These are phyloP conservation scores for Drosera capensis DNA, from an alignment of 148 eudicot genomes.

Conservation along the genomic window DNA sequence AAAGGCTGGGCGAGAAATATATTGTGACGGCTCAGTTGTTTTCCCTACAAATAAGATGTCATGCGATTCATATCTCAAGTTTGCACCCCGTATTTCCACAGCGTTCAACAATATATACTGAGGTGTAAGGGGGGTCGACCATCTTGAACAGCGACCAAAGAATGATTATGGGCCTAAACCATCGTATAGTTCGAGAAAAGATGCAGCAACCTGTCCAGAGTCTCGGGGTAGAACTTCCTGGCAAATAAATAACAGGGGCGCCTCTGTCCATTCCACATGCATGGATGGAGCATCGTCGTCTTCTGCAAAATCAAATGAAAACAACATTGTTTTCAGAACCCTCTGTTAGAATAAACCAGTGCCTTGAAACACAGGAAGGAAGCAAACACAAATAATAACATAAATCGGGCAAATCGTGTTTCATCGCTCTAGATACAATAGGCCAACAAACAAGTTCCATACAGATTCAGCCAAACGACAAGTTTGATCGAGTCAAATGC, in stretches of 20 bases:
- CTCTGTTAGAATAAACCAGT: background rate
- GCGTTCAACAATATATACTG: too few relatives aligned
- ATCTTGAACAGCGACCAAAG: slow-evolving; percentile 13
- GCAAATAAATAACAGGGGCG: slow-evolving; percentile 34
- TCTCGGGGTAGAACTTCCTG: slow-evolving; percentile 32
- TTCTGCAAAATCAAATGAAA: slow-evolving; percentile 11
- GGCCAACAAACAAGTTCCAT: too few relatives aligned
- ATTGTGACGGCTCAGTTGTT: too few relatives aligned
- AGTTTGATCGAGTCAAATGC: too few relatives aligned
- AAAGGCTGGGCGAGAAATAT: too few relatives aligned
- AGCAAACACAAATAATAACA: background rate
- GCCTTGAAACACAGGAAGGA: background rate
- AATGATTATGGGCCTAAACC: slow-evolving; percentile 17
- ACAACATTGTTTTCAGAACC: background rate
- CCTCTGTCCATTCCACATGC: slow-evolving; percentile 32
- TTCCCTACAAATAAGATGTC: too few relatives aligned
- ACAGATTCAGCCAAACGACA: too few relatives aligned
- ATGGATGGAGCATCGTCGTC: slow-evolving; percentile 12
- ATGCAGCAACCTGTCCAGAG: slow-evolving; percentile 17
- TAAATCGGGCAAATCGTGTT: background rate
- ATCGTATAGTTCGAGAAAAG: slow-evolving; percentile 27
- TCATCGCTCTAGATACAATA: too few relatives aligned
- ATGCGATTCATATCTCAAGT: too few relatives aligned
- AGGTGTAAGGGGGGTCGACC: slow-evolving; percentile 7
- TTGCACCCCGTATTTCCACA: too few relatives aligned